Conservation (phyloP, 139 green algal genomes). For the Haematococcus lacustris region DNA sequence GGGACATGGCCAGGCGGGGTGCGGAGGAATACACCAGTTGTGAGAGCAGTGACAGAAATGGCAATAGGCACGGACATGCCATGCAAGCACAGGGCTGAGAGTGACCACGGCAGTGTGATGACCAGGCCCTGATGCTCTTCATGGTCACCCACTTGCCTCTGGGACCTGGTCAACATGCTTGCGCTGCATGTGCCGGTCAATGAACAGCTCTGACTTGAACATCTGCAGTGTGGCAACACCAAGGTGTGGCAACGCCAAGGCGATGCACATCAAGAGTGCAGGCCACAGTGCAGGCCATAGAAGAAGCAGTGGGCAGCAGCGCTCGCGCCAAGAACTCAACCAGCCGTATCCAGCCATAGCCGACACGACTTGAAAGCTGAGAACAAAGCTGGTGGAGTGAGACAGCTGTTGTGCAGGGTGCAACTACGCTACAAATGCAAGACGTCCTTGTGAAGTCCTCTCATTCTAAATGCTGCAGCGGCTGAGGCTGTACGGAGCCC, state of each 20-base stretch:
- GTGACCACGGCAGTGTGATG: no score
- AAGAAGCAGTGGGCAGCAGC: not conserved
- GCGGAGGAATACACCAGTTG: no score
- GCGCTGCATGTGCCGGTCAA: slow-evolving; percentile 9
- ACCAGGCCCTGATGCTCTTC: no score
- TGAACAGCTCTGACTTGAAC: not conserved
- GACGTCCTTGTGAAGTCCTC: not conserved
- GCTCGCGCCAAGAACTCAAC: not conserved
- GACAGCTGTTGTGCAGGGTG: not conserved
- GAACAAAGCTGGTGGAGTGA: not conserved
- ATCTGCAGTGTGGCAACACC: not conserved
- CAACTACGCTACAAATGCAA: not conserved
- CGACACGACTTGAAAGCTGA: not conserved
- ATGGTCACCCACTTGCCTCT: not conserved
- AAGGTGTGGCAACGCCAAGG: not conserved
- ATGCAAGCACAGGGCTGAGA: no score
- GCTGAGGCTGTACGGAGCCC: no score
- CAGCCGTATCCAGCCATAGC: not conserved
- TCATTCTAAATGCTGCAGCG: no score
- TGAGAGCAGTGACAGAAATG: no score
- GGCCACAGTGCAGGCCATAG: not conserved
- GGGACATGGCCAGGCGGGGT: no score
- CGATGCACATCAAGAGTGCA: not conserved
- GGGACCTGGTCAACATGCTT: slow-evolving; percentile 8
- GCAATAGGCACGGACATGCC: no score